A percentile compares a stretch with the other conserved stretches of the same genome.
phyloP scores from a whole-genome alignment of 1,139 yeast species.

The Zhuliangozyma parablackwelliae region DNA sequence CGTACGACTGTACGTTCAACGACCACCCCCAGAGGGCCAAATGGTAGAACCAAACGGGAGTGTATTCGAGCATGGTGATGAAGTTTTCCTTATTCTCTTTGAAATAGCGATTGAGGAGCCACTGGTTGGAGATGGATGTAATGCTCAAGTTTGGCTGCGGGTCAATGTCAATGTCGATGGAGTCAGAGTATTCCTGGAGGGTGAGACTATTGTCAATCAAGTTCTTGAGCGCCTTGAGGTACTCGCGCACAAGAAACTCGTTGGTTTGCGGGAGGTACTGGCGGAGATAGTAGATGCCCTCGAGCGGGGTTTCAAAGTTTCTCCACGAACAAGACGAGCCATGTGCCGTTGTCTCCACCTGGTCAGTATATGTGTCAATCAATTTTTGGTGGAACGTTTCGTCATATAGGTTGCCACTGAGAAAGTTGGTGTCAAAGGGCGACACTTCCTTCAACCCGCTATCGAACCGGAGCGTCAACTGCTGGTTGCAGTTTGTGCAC shows the following conservation, averaged over 20 bases:
- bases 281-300: slow-evolving; percentile 32
- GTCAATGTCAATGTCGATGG: slow-evolving; percentile 8
- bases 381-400: slow-evolving; percentile 21
- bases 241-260: slow-evolving; percentile 23
- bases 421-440: slow-evolving; percentile 5
- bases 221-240: slow-evolving; percentile 24
- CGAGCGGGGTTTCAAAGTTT: slow-evolving; percentile 31
- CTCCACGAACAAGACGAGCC: slow-evolving; percentile 34
- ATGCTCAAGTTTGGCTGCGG: slow-evolving; percentile 12
- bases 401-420: slow-evolving; percentile 3
- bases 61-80: slow-evolving; percentile 14
- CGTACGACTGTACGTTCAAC: slow-evolving; percentile 28
- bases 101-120: slow-evolving; percentile 27
- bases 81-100: slow-evolving; percentile 34
- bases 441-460: not conserved
- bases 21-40: slow-evolving; percentile 38
- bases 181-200: slow-evolving; percentile 12
- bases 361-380: slow-evolving; percentile 20
- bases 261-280: slow-evolving; percentile 33
- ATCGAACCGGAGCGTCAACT: slow-evolving; percentile 25
- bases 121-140: slow-evolving; percentile 22
- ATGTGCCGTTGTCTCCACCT: slow-evolving; percentile 25
- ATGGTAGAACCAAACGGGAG: slow-evolving; percentile 31
- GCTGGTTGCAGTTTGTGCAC: slow-evolving; percentile 32
- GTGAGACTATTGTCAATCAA: slow-evolving; percentile 24